These are phyloP conservation scores for Nitzschia inconspicua DNA, from an alignment of 108 stramenopile species.

Conservation along the genomic window DNA sequence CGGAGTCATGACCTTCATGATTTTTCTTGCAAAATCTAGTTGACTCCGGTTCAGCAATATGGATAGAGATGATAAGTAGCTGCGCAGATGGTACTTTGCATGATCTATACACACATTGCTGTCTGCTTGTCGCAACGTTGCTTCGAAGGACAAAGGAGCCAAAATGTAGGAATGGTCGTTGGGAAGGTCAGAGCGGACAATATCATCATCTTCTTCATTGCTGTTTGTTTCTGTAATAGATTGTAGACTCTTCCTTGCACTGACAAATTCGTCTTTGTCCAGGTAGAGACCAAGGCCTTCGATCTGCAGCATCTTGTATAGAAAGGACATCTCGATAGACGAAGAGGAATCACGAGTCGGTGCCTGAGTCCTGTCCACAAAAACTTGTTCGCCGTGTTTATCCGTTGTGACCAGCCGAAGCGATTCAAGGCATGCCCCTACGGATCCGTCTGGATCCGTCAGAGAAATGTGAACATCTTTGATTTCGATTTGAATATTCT, in stretches of 20 bases:
- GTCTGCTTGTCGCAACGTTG: slow-evolving; percentile 75
- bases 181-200: not conserved
- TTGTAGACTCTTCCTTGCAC: not conserved
- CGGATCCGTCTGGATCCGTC: slow-evolving; percentile 40
- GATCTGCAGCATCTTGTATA: slow-evolving; percentile 67
- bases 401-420: slow-evolving; percentile 73
- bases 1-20: slow-evolving; percentile 34
- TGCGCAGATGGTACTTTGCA: slow-evolving; percentile 72
- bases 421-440: slow-evolving; percentile 62
- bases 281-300: slow-evolving; percentile 71
- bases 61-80: slow-evolving; percentile 58
- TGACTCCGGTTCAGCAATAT: slow-evolving; percentile 62
- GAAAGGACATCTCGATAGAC: slow-evolving; percentile 41
- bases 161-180: slow-evolving; percentile 54
- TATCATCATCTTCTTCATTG: not conserved
- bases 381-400: slow-evolving; percentile 50
- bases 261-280: slow-evolving; percentile 33
- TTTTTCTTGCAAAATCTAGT: slow-evolving; percentile 56
- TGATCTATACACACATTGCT: slow-evolving; percentile 51
- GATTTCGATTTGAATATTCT: slow-evolving; percentile 84
- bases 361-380: slow-evolving; percentile 63
- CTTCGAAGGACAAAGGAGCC: slow-evolving; percentile 69
- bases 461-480: slow-evolving; percentile 67
- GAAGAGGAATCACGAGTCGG: slow-evolving; percentile 1
- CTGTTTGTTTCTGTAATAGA: slow-evolving; percentile 4